These are phyloP conservation scores for Solanum gracilifrons DNA, from an alignment of 257 asterid species.

Conservation along the genomic window DNA sequence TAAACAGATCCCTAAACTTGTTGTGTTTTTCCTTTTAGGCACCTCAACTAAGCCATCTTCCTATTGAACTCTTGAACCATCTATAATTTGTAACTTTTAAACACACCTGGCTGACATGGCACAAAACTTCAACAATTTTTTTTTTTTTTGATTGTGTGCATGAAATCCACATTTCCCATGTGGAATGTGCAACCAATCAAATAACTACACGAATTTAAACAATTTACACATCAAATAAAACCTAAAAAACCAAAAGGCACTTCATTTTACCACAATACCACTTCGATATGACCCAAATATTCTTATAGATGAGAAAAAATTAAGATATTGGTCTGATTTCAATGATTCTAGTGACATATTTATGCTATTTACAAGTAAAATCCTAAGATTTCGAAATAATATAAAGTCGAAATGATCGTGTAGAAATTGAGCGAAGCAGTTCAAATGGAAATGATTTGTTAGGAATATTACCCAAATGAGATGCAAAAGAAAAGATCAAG, in stretches of 20 bases:
- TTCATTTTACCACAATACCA: too few relatives aligned
- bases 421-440: conserved; percentile 56
- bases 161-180: too few relatives aligned
- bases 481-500: conserved; percentile 48
- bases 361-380: background rate
- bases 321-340: too few relatives aligned
- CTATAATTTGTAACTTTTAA: too few relatives aligned
- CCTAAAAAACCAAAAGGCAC: too few relatives aligned
- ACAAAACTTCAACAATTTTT: too few relatives aligned
- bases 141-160: too few relatives aligned
- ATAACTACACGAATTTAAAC: too few relatives aligned
- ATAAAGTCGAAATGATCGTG: conserved; percentile 56
- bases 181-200: too few relatives aligned
- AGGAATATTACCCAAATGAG: conserved; percentile 59
- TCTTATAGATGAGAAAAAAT: background rate
- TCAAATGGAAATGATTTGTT: conserved; percentile 65
- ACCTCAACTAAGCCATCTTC: background rate
- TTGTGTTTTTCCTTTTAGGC: background rate
- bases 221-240: too few relatives aligned
- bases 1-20: background rate
- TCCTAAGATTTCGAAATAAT: conserved; percentile 19
- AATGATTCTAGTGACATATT: background rate
- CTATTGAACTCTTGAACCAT: background rate
- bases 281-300: too few relatives aligned
- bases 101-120: too few relatives aligned